Base-by-base conservation (phyloP, 768 basidiomycete genomes). In the Mycena vulgaris region DNA sequence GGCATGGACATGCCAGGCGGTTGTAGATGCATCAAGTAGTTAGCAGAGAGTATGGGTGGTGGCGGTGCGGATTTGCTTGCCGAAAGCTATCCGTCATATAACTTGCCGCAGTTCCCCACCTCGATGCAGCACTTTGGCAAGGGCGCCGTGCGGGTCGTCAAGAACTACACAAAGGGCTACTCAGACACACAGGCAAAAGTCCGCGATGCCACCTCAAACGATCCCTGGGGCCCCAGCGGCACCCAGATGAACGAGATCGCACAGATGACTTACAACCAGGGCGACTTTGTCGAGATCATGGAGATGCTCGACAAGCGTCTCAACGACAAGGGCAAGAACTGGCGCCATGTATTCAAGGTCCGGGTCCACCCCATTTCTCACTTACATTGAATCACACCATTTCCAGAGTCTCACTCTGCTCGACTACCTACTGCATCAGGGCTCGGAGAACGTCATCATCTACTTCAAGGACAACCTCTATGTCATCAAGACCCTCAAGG, bases 161-260 rank as follows among this genome's bases (percentile, higher is more conserved):
- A 97, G 83, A 97, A 97, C 79, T 97, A 97, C 80, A 98, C 96
- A 63, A 96, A 95, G 75, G 94, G 94, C 42, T 99, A 98, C 82
- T 97, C 96, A 48, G 97, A 98, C 69, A 92, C 92, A 0, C 95
- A 99, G 83, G 91, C 94, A 48, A 99, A 99, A 81, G 95, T 98
- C 69, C 90, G 97, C 69, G 96, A 97, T 85, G 95, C 96, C 42
- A 98, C 96, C 21, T 96, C 95, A 27, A 98, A 98, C 83, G 97
- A 99, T 79, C 95, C 97, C 13, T 98, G 96, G 96, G 97, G 97
- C 0, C 97, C 97, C 6, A 94, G 94, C 10, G 97, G 97, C 7
- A 95, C 95, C 1, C 97, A 97, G 86, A 99, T 99, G 98, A 98
- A 98, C 84, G 97, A 98, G 84, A 90, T 99, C 74, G 97, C 97